These are phyloP conservation scores for Leishmania gerbilli DNA, from an alignment of 208 protist genomes.

Conservation along the genomic window DNA sequence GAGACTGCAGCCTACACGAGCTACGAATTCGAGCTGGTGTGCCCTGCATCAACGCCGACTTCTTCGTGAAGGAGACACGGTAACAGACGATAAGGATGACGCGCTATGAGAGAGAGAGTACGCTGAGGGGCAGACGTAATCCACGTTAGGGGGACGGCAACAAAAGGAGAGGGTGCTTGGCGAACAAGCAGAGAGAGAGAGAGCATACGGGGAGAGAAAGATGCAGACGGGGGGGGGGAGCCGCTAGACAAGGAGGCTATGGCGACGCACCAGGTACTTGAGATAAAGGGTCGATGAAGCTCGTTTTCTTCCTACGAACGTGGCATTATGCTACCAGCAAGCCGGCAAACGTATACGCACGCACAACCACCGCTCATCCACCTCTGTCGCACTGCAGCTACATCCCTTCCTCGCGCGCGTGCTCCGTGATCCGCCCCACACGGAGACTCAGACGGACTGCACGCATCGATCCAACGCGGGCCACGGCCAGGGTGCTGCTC, in stretches of 20 bases:
- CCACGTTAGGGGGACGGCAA: not conserved
- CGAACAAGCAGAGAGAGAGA: not conserved
- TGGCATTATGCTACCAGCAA: not conserved
- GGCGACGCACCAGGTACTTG: not conserved
- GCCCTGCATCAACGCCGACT: not conserved
- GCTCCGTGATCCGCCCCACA: not conserved
- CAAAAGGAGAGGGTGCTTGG: not conserved
- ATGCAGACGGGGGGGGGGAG: not conserved
- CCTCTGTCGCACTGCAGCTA: too few relatives aligned
- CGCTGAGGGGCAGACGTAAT: not conserved
- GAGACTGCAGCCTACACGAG: not conserved
- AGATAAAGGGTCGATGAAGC: not conserved
- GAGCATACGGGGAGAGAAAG: not conserved
- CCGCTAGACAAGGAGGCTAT: slow-evolving; percentile 1
- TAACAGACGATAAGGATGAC: not conserved
- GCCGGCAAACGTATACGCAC: not conserved
- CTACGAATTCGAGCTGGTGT: not conserved
- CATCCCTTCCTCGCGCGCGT: too few relatives aligned
- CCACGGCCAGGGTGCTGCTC: too few relatives aligned
- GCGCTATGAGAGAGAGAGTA: not conserved
- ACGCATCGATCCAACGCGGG: not conserved
- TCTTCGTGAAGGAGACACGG: not conserved
- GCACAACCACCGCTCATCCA: too few relatives aligned
- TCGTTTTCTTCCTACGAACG: not conserved
- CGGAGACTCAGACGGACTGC: not conserved